Evolutionary conservation across 2,329 filamentous ascomycete species (phyloP).

Genomic region (Penicillium sp.): DNA sequence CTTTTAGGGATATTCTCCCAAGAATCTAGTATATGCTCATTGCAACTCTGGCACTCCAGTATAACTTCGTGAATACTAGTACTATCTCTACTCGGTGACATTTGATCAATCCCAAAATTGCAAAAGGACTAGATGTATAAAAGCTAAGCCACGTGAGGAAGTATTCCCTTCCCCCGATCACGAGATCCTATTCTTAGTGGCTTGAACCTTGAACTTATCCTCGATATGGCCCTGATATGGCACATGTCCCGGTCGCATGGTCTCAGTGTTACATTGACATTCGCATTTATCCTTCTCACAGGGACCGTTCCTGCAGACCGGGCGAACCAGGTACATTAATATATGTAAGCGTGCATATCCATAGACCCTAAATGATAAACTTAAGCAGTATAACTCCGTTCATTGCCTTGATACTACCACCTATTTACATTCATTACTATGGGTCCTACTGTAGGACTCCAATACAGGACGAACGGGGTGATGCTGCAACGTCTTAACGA

Average conservation of each 20-base stretch:
- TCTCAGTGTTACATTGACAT: constrained; percentile 18
- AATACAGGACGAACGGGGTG: background rate
- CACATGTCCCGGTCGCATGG: constrained; percentile 22
- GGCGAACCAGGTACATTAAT: background rate
- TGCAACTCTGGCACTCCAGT: background rate
- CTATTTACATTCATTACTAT: background rate
- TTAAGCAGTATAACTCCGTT: background rate
- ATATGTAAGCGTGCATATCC: background rate
- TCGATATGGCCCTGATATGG: background rate
- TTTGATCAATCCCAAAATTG: background rate
- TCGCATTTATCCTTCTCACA: constrained; percentile 1
- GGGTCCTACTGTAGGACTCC: background rate
- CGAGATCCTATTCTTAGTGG: background rate
- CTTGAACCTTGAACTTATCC: background rate
- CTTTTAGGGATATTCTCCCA: background rate
- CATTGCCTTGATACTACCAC: background rate
- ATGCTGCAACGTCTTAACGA: background rate
- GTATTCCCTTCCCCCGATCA: background rate
- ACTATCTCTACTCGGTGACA: background rate
- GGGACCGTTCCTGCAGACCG: constrained; percentile 16
- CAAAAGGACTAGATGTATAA: background rate
- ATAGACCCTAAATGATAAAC: background rate
- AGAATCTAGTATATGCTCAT: background rate
- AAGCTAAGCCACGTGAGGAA: background rate
- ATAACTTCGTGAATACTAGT: background rate